Evolutionary conservation across 2,329 filamentous ascomycete species (phyloP).

Genomic region (Xylaria sp.): DNA sequence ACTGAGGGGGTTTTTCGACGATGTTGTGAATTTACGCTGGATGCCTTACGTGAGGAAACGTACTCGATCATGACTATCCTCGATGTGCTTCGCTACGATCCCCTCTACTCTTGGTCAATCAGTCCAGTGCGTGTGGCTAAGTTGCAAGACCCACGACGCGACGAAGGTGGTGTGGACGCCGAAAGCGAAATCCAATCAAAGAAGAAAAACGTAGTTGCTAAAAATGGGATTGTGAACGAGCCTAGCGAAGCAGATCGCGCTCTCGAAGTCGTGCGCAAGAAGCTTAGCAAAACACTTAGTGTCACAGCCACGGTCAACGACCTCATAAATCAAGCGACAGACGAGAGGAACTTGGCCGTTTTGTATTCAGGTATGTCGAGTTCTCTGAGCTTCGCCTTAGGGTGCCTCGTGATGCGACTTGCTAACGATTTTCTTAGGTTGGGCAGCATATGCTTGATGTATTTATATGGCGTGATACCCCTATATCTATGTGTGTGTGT

Average conservation of each 20-base stretch:
- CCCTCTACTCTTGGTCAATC: constrained; percentile 94
- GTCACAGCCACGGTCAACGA: constrained; percentile 97
- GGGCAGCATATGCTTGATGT: constrained; percentile 56
- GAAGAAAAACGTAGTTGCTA: constrained; percentile 52
- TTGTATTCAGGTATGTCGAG: constrained; percentile 78
- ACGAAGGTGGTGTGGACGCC: constrained; percentile 52
- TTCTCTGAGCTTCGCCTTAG: neutral
- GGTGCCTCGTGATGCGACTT: constrained; percentile 9
- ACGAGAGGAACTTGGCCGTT: constrained; percentile 91
- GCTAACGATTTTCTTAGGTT: constrained; percentile 50
- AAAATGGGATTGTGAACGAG: constrained; percentile 60
- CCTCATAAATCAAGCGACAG: constrained; percentile 93
- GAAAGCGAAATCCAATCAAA: constrained; percentile 55
- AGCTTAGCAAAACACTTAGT: constrained; percentile 91
- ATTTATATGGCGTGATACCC: constrained; percentile 31
- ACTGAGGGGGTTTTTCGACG: constrained; percentile 96
- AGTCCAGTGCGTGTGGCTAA: constrained; percentile 75
- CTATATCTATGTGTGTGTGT: constrained; percentile 28
- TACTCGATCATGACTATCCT: constrained; percentile 99
- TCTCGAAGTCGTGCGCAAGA: constrained; percentile 93
- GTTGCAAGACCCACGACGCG: constrained; percentile 70
- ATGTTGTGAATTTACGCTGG: constrained; percentile 98
- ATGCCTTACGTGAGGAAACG: constrained; percentile 92
- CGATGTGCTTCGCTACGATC: constrained; percentile 97
- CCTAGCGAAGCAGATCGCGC: constrained; percentile 87